These are phyloP conservation scores for Meredithiella fracta DNA, from an alignment of 2,329 filamentous ascomycete species.

Conservation along the genomic window DNA sequence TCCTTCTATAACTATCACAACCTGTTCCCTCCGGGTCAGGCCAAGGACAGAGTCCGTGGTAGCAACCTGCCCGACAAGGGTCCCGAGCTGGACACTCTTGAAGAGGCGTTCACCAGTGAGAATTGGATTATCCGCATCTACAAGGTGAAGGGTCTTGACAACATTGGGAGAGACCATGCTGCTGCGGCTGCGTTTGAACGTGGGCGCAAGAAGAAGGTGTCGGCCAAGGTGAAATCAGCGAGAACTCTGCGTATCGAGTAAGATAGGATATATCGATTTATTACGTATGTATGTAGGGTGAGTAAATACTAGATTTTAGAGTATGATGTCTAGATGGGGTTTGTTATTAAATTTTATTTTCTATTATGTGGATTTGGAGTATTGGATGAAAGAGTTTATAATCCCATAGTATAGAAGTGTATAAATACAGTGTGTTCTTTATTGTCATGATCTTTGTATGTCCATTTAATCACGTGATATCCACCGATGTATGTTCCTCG, in stretches of 20 bases:
- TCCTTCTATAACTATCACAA: slow-evolving; percentile 95
- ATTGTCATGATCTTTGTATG: neutral
- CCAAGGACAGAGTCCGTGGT: slow-evolving; percentile 74
- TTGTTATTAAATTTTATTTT: slow-evolving; percentile 6
- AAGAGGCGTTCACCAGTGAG: slow-evolving; percentile 96
- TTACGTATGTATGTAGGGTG: neutral
- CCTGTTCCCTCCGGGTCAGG: slow-evolving; percentile 84
- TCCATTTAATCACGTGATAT: too few relatives aligned
- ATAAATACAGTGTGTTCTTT: slow-evolving; percentile 11
- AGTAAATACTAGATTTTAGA: neutral
- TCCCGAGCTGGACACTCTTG: slow-evolving; percentile 71
- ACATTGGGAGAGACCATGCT: slow-evolving; percentile 76
- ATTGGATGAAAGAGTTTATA: neutral
- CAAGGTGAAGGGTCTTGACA: slow-evolving; percentile 98
- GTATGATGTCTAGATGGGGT: neutral
- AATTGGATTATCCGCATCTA: slow-evolving; percentile 99
- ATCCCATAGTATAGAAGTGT: slow-evolving; percentile 9
- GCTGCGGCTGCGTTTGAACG: slow-evolving; percentile 53
- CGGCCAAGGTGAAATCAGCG: slow-evolving; percentile 46
- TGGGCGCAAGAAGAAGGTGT: slow-evolving; percentile 70
- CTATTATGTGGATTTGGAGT: neutral
- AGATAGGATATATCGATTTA: too few relatives aligned
- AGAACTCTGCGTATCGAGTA: slow-evolving; percentile 58
- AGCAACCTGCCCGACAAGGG: slow-evolving; percentile 65
- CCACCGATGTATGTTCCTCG: too few relatives aligned